Evolutionary conservation across 805 yeast genomes (phyloP).

Genomic region (Starmerella floricola): DNA sequence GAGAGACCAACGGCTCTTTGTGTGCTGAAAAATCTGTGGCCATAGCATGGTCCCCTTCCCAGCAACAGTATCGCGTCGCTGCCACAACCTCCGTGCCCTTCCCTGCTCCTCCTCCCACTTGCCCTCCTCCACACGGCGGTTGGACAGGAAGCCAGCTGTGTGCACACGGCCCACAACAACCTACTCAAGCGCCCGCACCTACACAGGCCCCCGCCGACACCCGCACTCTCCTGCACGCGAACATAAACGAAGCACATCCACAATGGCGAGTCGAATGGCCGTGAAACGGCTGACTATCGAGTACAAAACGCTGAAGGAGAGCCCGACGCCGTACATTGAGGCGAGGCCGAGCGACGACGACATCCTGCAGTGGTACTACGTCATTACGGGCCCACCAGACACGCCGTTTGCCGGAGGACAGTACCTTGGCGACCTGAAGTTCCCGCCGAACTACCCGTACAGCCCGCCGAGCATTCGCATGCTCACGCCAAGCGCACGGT

Average conservation of each 20-base stretch:
- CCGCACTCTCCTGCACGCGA: too few species aligned
- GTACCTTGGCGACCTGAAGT: constrained; percentile 42
- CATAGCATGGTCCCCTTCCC: too few species aligned
- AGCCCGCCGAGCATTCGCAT: constrained; percentile 84
- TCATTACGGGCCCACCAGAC: constrained; percentile 82
- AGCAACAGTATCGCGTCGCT: too few species aligned
- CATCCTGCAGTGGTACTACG: constrained; percentile 86
- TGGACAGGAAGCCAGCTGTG: too few species aligned
- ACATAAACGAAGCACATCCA: background rate
- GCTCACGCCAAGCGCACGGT: constrained; percentile 83
- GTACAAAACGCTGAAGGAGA: constrained; percentile 46
- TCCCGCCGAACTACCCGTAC: constrained; percentile 81
- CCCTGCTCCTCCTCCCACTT: too few species aligned
- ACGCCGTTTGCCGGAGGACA: constrained; percentile 58
- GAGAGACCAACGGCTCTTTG: too few species aligned
- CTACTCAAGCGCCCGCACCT: too few species aligned
- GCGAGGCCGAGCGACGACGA: constrained; percentile 84
- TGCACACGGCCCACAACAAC: too few species aligned
- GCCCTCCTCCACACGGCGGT: too few species aligned
- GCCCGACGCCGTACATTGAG: constrained; percentile 71
- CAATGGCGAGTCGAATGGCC: constrained; percentile 23
- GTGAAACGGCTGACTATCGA: constrained; percentile 23
- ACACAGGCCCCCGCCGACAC: background rate
- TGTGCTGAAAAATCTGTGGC: constrained; percentile 2
- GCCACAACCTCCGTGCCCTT: too few species aligned